phyloP scores from a whole-genome alignment of 345 rosid species.

The Boechera divaricarpa region DNA sequence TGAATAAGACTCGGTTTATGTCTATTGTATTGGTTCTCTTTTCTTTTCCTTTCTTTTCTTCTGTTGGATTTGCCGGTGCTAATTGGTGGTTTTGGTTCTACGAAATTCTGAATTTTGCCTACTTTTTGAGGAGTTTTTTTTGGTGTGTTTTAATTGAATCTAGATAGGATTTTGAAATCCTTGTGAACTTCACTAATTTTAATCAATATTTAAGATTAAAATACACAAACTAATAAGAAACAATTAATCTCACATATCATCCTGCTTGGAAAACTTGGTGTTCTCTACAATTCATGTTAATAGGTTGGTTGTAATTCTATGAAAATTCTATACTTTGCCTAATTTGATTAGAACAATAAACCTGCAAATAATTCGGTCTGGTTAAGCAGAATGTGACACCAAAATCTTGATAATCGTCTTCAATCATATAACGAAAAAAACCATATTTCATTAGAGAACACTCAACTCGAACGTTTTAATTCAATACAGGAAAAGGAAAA shows the following conservation, averaged over 20 bases:
- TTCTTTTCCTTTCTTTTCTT: not conserved
- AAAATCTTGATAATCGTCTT: conserved; percentile 7
- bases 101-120: not conserved
- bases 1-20: not conserved
- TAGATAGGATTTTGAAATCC: not conserved
- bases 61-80: not conserved
- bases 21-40: not conserved
- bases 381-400: not conserved
- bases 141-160: not conserved
- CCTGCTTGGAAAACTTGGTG: not conserved
- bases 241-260: too few relatives aligned
- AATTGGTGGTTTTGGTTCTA: not conserved
- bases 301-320: not conserved
- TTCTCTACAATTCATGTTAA: not conserved
- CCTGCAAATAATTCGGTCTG: not conserved
- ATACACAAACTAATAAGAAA: too few relatives aligned
- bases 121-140: not conserved
- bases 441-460: not conserved
- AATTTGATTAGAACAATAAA: not conserved
- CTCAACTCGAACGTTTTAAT: conserved; percentile 19
- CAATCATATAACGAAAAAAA: not conserved
- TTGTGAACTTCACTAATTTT: too few relatives aligned
- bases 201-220: too few relatives aligned
- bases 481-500: too few relatives aligned
- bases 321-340: not conserved